Evolutionary conservation across 228 moss, liverwort and hornwort species (phyloP).

Genomic region (Sphagnum magellanicum): DNA sequence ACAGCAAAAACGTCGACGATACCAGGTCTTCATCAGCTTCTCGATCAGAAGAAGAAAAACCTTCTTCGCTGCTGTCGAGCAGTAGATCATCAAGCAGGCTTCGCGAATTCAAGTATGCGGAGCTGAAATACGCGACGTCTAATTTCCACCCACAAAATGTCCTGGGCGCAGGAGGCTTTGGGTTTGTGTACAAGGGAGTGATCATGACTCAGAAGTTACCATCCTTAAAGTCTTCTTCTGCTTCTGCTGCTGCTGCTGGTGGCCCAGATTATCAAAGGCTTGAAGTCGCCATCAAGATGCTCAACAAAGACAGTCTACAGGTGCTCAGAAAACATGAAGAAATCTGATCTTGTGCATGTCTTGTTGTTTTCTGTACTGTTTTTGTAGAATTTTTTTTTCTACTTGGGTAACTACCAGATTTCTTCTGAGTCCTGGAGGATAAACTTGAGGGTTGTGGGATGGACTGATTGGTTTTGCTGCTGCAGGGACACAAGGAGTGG

Average conservation of each 20-base stretch:
- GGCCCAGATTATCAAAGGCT: slow-evolving; percentile 5
- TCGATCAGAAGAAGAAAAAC: too few relatives aligned
- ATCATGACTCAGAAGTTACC: slow-evolving; percentile 4
- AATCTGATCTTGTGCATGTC: neutral
- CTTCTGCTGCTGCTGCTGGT: slow-evolving; percentile 9
- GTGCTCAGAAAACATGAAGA: slow-evolving; percentile 1
- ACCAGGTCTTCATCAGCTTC: too few relatives aligned
- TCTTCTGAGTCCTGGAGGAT: too few relatives aligned
- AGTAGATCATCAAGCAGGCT: neutral
- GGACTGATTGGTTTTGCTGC: neutral
- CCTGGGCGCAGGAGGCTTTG: slow-evolving; percentile 48
- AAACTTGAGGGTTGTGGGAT: neutral
- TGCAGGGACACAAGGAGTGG: slow-evolving; percentile 85
- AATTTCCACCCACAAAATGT: slow-evolving; percentile 21
- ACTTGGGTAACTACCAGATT: neutral
- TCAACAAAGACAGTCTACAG: slow-evolving; percentile 27
- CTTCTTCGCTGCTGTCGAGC: too few relatives aligned
- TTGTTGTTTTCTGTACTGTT: neutral
- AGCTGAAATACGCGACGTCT: slow-evolving; percentile 40
- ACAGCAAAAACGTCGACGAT: too few relatives aligned
- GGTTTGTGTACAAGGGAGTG: slow-evolving; percentile 34
- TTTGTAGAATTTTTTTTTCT: neutral
- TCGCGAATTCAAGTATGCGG: slow-evolving; percentile 19
- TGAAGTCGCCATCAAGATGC: slow-evolving; percentile 42
- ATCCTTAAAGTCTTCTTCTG: slow-evolving; percentile 10